A percentile compares a stretch with the other conserved stretches of the same genome.
Evolutionary conservation across 768 basidiomycete genomes (phyloP).

Genomic region (Tephrocybe sp.): DNA sequence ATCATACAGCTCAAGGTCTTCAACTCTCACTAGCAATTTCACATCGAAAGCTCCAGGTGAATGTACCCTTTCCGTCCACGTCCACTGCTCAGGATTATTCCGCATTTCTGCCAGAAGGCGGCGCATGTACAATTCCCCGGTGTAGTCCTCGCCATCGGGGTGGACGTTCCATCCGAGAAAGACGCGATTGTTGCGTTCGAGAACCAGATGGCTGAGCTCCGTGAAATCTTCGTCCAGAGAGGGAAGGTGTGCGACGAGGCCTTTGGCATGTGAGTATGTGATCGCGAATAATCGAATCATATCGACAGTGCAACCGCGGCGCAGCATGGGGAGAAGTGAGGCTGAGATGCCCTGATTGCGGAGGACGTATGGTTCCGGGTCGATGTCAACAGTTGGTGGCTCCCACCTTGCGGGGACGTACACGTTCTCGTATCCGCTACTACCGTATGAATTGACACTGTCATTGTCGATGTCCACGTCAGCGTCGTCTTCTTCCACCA

Average conservation of each 20-base stretch:
- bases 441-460: conserved; percentile 14
- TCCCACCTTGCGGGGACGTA: conserved; percentile 55
- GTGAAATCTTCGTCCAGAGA: conserved; percentile 32
- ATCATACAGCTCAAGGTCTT: conserved; percentile 32
- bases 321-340: conserved; percentile 37
- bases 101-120: conserved; percentile 35
- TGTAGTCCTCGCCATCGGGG: conserved; percentile 43
- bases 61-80: conserved; percentile 21
- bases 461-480: no score
- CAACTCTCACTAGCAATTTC: conserved; percentile 26
- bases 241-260: conserved; percentile 45
- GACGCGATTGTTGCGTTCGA: conserved; percentile 37
- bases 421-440: conserved; percentile 16
- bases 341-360: conserved; percentile 23
- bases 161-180: conserved; percentile 71
- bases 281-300: conserved; percentile 60
- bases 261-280: conserved; percentile 51
- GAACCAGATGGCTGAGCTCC: conserved; percentile 20
- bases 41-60: conserved; percentile 30
- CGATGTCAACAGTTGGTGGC: conserved; percentile 43
- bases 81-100: conserved; percentile 31
- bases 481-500: conserved; percentile 24
- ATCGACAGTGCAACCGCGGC: conserved; percentile 55
- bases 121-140: conserved; percentile 43
- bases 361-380: conserved; percentile 18